Base-by-base conservation (phyloP, 768 basidiomycete species). In the Dioszegia hungarica region DNA sequence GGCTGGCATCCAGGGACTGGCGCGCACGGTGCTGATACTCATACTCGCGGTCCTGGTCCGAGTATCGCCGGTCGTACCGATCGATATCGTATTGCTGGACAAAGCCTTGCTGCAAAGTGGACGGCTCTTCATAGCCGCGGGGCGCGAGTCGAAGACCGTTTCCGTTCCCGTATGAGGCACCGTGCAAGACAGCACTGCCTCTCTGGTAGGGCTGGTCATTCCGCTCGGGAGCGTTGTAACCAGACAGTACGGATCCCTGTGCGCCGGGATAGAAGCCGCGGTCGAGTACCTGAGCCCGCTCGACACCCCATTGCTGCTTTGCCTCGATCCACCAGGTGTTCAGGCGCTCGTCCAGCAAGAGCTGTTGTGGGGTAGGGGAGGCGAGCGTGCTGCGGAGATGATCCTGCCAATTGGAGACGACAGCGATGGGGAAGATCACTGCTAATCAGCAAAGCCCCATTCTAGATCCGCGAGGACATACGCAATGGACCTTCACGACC, bases 351-450 rank as follows among this genome's bases (percentile, higher is more conserved):
- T 68, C 64, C 28, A 66, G 56, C 3, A 60, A 34, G 0, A 52
- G 28, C 49, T 67, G 68, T 37, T 56, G 56, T 3, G 61, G 40
- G 14, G 59, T 53, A 4, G 54, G 43, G 11, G 59, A 19, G 5
- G 56, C 25, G 5, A 39, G 46, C 19, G 59, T 57, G n/a, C 47
- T 31, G 19, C 62, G 55, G 15, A 71, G 45, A 43, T 71, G 70
- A 34, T 64, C 65, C 14, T 70, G 64, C 74, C 74, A 75, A 31
- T 73, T 72, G 0, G 68, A 58, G 1, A 73, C 64, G 5, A 75
- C 66, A 28, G 65, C 57, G 15, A 75, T 57, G 1, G 72, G 72
- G 56, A 70, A 70, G n/a, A 69, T 53, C 60, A 72, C 74, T 75
- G 41, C 10, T 2, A 31, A 37, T 29, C 5, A 61, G 44, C 57